These are phyloP conservation scores for Termitomyces sp. DNA, from an alignment of 768 basidiomycete genomes.

Conservation along the genomic window DNA sequence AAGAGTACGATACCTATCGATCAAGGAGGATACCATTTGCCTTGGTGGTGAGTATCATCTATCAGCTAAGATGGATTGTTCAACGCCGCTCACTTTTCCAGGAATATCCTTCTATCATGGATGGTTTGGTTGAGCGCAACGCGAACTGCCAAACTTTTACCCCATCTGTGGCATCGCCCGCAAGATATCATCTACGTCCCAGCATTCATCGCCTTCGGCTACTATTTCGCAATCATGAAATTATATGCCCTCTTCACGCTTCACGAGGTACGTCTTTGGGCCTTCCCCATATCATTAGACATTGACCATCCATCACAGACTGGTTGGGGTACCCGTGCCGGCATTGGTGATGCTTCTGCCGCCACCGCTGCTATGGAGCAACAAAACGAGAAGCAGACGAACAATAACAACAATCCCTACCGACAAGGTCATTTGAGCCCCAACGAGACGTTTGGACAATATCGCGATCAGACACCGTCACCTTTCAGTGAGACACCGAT, in stretches of 20 bases:
- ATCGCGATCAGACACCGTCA: conserved; percentile 25
- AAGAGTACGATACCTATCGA: conserved; percentile 70
- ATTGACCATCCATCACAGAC: conserved; percentile 41
- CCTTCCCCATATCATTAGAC: background rate
- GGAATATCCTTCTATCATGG: conserved; percentile 70
- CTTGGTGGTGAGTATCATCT: conserved; percentile 63
- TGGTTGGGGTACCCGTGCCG: conserved; percentile 94
- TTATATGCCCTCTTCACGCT: conserved; percentile 86
- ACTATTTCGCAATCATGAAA: conserved; percentile 96
- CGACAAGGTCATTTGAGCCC: conserved; percentile 11
- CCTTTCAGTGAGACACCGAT: conserved; percentile 25
- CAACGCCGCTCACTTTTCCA: conserved; percentile 22
- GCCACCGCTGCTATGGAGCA: conserved; percentile 68
- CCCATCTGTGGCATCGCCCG: conserved; percentile 77
- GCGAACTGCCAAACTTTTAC: conserved; percentile 77
- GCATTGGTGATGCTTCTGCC: conserved; percentile 80
- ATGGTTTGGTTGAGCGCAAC: conserved; percentile 69
- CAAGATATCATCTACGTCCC: conserved; percentile 78
- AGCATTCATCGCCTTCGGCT: conserved; percentile 86
- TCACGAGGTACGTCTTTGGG: conserved; percentile 59
- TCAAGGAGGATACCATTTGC: conserved; percentile 75
- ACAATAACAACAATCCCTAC: conserved; percentile 26
- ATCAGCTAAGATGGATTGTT: background rate
- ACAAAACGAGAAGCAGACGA: conserved; percentile 31
- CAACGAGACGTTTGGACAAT: conserved; percentile 19